Percentiles rank a stretch among this genome's conserved stretches.
phyloP scores from a whole-genome alignment of 1,284 basidiomycete genomes.

The Trichosporon ovoides region DNA sequence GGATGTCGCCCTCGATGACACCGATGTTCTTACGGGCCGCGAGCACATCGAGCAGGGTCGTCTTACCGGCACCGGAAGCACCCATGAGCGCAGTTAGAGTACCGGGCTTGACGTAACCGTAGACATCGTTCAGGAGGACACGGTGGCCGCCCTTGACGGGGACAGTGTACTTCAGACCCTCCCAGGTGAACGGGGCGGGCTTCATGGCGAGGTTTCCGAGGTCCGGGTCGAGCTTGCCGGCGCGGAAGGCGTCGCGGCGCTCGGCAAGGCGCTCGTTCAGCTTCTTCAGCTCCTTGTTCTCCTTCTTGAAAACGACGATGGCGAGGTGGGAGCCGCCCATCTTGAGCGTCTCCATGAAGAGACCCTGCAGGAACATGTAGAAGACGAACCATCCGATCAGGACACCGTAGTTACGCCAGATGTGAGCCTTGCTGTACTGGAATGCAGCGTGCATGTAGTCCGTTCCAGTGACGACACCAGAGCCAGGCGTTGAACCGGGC shows the following conservation, averaged over 20 bases:
- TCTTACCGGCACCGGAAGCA: conserved; percentile 56
- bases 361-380: conserved; percentile 52
- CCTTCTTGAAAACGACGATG: conserved; percentile 65
- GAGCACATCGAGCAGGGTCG: conserved; percentile 55
- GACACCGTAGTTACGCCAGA: conserved; percentile 49
- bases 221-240: conserved; percentile 47
- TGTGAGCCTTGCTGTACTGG: conserved; percentile 37
- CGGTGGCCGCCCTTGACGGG: conserved; percentile 54
- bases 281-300: conserved; percentile 61
- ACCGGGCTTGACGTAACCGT: conserved; percentile 57
- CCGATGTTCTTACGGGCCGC: conserved; percentile 54
- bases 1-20: conserved; percentile 52
- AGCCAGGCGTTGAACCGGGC: conserved; percentile 38
- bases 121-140: conserved; percentile 54
- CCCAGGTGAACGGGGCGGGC: conserved; percentile 52
- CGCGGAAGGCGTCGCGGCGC: conserved; percentile 52
- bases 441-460: conserved; percentile 48
- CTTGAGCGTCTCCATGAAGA: conserved; percentile 44
- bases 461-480: conserved; percentile 37
- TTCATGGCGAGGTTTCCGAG: conserved; percentile 43
- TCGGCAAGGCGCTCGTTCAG: conserved; percentile 60
- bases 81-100: conserved; percentile 60
- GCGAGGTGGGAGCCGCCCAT: conserved; percentile 38
- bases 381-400: conserved; percentile 58
- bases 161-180: conserved; percentile 50